Base-by-base conservation (phyloP, 2,329 filamentous ascomycete species). In the Geoglossum cookeanum region DNA sequence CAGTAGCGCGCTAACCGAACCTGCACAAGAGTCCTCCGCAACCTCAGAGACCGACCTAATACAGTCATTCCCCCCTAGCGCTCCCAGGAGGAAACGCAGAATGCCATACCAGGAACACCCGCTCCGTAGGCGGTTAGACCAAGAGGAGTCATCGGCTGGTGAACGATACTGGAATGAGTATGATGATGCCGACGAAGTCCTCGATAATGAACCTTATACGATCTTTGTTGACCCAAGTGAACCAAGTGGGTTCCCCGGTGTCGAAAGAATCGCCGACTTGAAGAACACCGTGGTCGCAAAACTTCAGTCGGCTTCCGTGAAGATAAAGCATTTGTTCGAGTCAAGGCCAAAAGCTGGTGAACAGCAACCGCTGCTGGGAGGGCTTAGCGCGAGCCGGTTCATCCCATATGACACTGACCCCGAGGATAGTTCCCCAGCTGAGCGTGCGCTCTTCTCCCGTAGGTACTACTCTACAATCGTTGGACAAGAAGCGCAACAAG, bases 141-240 rank as follows among this genome's bases (percentile, higher is more conserved):
- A 69, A 63, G 32, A 42, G 3, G 35, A 7, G 42, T 29, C 11
- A 15, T 7, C 4, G 11, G 42, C 17, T 15, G n/a, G 42, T 59
- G 67, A 55, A 56, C 59, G 65, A 27, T 92, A 91, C 66, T 94
- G 87, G 87, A 91, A 87, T 68, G 87, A 94, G 67, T 92, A 91
- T 67, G 87, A 94, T 62, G 72, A 90, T 65, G 85, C 85, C 7
- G 88, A 87, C 66, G 85, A 89, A 57, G 67, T 62, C 9, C 71
- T 70, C 9, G 70, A 75, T 13, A 75, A 80, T 48, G 76, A 78
- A 39, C 77, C 76, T 33, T 92, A 88, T 67, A 76, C 80, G 49
- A 82, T 92, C 62, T 88, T 87, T 64, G 73, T 91, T 59, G 78
- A 90, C 65, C 85, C 86, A 0, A 77, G 87, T 62, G 78, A 78